These are phyloP conservation scores for Schwanniomyces polymorphus DNA, from an alignment of 805 yeast species.

Conservation along the genomic window DNA sequence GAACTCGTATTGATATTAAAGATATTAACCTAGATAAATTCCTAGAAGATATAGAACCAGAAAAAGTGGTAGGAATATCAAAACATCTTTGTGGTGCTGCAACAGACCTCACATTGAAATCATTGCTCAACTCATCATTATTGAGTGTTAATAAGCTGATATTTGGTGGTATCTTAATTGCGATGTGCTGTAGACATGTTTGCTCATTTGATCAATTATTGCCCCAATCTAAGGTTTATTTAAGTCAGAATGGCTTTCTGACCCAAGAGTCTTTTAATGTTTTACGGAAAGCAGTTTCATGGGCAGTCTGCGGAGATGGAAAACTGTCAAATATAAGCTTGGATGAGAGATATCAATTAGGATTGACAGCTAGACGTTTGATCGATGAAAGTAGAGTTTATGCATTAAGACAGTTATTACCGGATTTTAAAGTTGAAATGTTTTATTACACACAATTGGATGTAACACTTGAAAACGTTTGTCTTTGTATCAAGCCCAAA, in stretches of 20 bases:
- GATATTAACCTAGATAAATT: slow-evolving; percentile 59
- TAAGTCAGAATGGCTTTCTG: slow-evolving; percentile 32
- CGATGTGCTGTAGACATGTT: slow-evolving; percentile 91
- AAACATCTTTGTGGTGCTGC: slow-evolving; percentile 95
- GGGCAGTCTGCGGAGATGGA: slow-evolving; percentile 81
- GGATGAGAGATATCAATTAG: slow-evolving; percentile 56
- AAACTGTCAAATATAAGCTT: slow-evolving; percentile 33
- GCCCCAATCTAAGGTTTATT: slow-evolving; percentile 42
- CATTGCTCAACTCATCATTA: slow-evolving; percentile 47
- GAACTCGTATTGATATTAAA: slow-evolving; percentile 77
- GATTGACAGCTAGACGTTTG: slow-evolving; percentile 67
- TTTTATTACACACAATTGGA: slow-evolving; percentile 58
- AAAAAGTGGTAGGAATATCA: slow-evolving; percentile 61
- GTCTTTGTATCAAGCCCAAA: slow-evolving; percentile 29
- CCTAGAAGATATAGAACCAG: slow-evolving; percentile 22
- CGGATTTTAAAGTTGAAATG: slow-evolving; percentile 47
- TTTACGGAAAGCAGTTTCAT: slow-evolving; percentile 69
- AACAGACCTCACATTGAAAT: slow-evolving; percentile 77
- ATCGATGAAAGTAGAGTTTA: slow-evolving; percentile 70
- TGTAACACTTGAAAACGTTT: slow-evolving; percentile 71
- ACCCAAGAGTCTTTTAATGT: slow-evolving; percentile 40
- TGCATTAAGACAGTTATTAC: slow-evolving; percentile 38
- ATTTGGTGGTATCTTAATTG: slow-evolving; percentile 67
- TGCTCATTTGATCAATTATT: slow-evolving; percentile 63
- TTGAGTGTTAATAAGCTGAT: slow-evolving; percentile 4